A percentile compares a stretch with the other conserved stretches of the same genome.
phyloP scores from a whole-genome alignment of 169 alveolate genomes.

The Plasmodium coatneyi region DNA sequence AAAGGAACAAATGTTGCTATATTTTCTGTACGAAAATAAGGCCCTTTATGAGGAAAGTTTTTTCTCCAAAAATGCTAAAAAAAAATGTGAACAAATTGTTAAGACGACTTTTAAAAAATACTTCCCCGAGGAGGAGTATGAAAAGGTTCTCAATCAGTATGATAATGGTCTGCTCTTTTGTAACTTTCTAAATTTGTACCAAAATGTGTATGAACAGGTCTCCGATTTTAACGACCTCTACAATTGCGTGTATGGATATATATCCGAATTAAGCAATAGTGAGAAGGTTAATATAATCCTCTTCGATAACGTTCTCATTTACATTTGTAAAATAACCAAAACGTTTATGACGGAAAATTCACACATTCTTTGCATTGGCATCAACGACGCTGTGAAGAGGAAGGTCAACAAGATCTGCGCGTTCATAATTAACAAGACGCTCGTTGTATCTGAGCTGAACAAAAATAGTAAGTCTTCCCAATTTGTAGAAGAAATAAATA shows the following conservation, averaged over 20 bases:
- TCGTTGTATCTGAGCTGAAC: conserved; percentile 51
- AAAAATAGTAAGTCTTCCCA: conserved; percentile 35
- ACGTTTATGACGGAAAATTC: conserved; percentile 58
- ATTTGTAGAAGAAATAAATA: conserved; percentile 58
- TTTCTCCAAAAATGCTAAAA: conserved; percentile 25
- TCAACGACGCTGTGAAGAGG: conserved; percentile 53
- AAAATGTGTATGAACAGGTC: conserved; percentile 69
- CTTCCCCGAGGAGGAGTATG: conserved; percentile 28
- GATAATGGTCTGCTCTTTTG: conserved; percentile 44
- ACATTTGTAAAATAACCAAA: conserved; percentile 68
- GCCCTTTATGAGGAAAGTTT: conserved; percentile 70
- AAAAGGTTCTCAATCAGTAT: not conserved
- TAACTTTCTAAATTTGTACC: conserved; percentile 53
- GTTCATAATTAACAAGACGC: conserved; percentile 39
- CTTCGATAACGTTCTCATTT: conserved; percentile 59
- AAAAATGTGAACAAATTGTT: conserved; percentile 40
- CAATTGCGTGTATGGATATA: conserved; percentile 52
- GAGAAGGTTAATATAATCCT: conserved; percentile 45
- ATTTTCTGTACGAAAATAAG: conserved; percentile 64
- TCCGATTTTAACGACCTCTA: conserved; percentile 60
- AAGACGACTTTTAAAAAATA: conserved; percentile 32
- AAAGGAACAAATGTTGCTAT: conserved; percentile 65
- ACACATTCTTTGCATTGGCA: conserved; percentile 64
- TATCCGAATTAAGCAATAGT: conserved; percentile 35
- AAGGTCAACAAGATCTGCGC: conserved; percentile 58